Evolutionary conservation across 2,329 filamentous ascomycete species (phyloP).

Genomic region (Pseudocercospora cruenta): DNA sequence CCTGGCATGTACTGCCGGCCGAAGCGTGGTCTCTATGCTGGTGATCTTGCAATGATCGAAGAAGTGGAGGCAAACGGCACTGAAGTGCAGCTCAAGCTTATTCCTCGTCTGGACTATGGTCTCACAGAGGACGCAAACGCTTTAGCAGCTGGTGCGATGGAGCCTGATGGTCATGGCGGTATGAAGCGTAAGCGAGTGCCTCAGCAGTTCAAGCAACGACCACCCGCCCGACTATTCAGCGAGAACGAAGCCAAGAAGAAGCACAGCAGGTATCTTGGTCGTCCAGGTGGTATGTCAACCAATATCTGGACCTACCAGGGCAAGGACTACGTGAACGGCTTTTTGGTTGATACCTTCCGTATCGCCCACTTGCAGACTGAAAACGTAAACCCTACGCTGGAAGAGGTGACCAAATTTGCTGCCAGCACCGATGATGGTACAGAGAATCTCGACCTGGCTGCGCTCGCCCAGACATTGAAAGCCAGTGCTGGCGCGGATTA

Average conservation of each 20-base stretch:
- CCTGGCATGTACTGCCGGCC: slow-evolving; percentile 86
- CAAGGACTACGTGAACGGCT: slow-evolving; percentile 90
- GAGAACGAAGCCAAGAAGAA: slow-evolving; percentile 90
- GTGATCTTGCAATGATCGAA: slow-evolving; percentile 88
- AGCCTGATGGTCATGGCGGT: slow-evolving; percentile 39
- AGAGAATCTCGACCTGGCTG: slow-evolving; percentile 89
- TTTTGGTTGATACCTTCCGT: slow-evolving; percentile 91
- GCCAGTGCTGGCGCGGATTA: slow-evolving; percentile 82
- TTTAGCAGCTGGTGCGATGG: slow-evolving; percentile 39
- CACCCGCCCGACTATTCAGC: slow-evolving; percentile 88
- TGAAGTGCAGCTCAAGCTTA: slow-evolving; percentile 82
- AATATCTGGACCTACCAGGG: slow-evolving; percentile 84
- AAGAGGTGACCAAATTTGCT: slow-evolving; percentile 94
- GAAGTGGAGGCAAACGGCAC: slow-evolving; percentile 92
- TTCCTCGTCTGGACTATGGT: slow-evolving; percentile 91
- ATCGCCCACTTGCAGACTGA: slow-evolving; percentile 83
- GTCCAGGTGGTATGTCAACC: slow-evolving; percentile 52
- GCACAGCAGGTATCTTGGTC: slow-evolving; percentile 65
- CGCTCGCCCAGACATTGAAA: slow-evolving; percentile 86
- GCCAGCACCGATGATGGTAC: slow-evolving; percentile 87
- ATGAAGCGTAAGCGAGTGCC: slow-evolving; percentile 75
- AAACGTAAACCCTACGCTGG: slow-evolving; percentile 88
- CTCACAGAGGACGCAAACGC: slow-evolving; percentile 74
- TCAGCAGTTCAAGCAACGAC: slow-evolving; percentile 59
- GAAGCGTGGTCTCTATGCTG: slow-evolving; percentile 77